phyloP scores from a whole-genome alignment of 495 filamentous ascomycete species.

The Podospora fimiseda region DNA sequence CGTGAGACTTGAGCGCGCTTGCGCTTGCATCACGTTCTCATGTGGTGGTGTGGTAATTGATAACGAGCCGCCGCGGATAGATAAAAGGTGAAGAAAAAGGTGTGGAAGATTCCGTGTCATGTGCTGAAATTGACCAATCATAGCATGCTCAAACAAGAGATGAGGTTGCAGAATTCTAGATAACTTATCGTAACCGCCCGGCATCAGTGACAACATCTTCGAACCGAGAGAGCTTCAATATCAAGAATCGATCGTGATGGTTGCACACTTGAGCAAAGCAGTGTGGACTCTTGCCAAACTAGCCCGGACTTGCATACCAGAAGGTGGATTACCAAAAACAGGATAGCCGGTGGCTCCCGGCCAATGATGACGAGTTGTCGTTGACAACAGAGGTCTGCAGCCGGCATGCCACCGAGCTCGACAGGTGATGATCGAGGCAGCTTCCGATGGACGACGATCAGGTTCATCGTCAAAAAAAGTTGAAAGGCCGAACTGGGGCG shows the following conservation, averaged over 20 bases:
- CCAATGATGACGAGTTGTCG: slow-evolving; percentile 2
- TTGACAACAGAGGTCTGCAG: neutral
- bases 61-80: neutral
- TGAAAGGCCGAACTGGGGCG: no score
- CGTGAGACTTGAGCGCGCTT: neutral
- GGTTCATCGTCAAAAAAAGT: no score
- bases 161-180: neutral
- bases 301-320: slow-evolving; percentile 11
- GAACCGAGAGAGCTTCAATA: neutral
- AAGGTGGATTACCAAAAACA: slow-evolving; percentile 12
- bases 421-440: no score
- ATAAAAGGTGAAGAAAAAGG: neutral
- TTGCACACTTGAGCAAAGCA: neutral
- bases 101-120: neutral
- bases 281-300: slow-evolving; percentile 3
- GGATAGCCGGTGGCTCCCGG: neutral
- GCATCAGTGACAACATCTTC: no score
- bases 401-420: no score
- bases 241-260: neutral
- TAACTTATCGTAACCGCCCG: no score
- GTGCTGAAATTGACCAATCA: neutral
- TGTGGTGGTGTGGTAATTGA: neutral
- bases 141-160: no score
- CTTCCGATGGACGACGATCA: no score
- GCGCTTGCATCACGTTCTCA: neutral